Evolutionary conservation across 495 filamentous ascomycete genomes (phyloP).

Genomic region (Xylaria curta): DNA sequence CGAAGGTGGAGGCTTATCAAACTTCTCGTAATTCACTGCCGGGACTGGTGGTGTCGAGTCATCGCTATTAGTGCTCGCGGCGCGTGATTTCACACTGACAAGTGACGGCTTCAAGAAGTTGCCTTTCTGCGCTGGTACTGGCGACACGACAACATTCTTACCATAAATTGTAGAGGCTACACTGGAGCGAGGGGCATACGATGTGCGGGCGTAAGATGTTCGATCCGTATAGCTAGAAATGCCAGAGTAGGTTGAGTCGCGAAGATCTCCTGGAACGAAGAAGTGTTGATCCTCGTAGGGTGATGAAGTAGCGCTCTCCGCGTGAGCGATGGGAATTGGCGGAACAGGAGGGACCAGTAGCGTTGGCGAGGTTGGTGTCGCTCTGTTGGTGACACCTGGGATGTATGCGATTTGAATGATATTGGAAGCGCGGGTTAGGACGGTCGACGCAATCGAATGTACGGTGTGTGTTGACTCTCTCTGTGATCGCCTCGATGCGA

Average conservation of each 20-base stretch:
- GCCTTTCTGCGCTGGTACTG: slow-evolving; percentile 81
- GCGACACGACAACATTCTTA: slow-evolving; percentile 81
- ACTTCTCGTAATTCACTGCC: slow-evolving; percentile 59
- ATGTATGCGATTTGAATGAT: slow-evolving; percentile 99
- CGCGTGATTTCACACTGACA: slow-evolving; percentile 80
- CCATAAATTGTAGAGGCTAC: slow-evolving; percentile 92
- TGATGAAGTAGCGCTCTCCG: slow-evolving; percentile 61
- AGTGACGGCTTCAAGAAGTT: slow-evolving; percentile 86
- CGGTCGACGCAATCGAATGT: slow-evolving; percentile 90
- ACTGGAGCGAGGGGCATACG: slow-evolving; percentile 73
- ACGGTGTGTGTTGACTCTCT: slow-evolving; percentile 85
- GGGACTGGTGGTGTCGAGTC: slow-evolving; percentile 63
- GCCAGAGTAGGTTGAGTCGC: slow-evolving; percentile 82
- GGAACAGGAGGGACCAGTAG: slow-evolving; percentile 91
- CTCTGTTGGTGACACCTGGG: slow-evolving; percentile 93
- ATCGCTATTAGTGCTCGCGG: slow-evolving; percentile 49
- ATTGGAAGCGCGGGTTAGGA: slow-evolving; percentile 94
- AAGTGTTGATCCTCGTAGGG: slow-evolving; percentile 81
- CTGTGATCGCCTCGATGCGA: slow-evolving; percentile 66
- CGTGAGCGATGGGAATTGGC: slow-evolving; percentile 77
- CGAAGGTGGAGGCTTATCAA: slow-evolving; percentile 51
- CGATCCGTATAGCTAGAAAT: slow-evolving; percentile 69
- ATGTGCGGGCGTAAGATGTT: slow-evolving; percentile 69
- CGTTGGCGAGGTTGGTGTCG: slow-evolving; percentile 78
- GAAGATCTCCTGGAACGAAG: slow-evolving; percentile 91